phyloP scores from a whole-genome alignment of 1,284 basidiomycete genomes.

The Trichosporon inkin region DNA sequence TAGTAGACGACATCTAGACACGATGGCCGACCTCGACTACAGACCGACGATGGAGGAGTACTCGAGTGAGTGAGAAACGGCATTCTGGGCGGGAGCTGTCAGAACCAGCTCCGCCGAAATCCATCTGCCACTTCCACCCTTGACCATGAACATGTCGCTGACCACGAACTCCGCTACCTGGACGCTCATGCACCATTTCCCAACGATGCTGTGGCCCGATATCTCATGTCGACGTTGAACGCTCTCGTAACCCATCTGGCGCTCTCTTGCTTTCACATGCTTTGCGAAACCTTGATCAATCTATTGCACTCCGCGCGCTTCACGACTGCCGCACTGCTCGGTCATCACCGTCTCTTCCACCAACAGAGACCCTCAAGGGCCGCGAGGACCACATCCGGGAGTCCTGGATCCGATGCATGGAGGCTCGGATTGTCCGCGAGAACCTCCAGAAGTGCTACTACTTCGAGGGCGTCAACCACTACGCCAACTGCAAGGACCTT shows the following conservation, averaged over 20 bases:
- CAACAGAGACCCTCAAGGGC: conserved; percentile 53
- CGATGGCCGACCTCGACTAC: conserved; percentile 22
- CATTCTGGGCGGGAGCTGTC: not conserved
- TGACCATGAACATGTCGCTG: no score
- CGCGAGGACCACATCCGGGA: conserved; percentile 80
- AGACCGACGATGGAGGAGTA: conserved; percentile 40
- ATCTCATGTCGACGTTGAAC: no score
- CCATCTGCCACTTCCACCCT: not conserved
- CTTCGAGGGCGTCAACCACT: conserved; percentile 85
- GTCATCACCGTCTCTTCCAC: not conserved
- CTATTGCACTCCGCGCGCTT: not conserved
- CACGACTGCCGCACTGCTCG: not conserved
- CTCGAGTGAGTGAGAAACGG: conserved; percentile 26
- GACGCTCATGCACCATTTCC: not conserved
- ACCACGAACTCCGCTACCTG: no score
- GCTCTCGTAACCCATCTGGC: no score
- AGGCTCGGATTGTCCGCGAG: conserved; percentile 80
- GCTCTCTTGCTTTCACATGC: no score
- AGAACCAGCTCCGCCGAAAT: not conserved
- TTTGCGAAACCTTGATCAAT: no score
- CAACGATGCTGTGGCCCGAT: not conserved
- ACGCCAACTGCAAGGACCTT: conserved; percentile 81
- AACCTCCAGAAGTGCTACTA: conserved; percentile 89
- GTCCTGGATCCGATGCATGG: conserved; percentile 93
- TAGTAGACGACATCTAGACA: conserved; percentile 7